Evolutionary conservation across 352 stramenopile genomes (phyloP).

Genomic region (Globisporangium barbulae): DNA sequence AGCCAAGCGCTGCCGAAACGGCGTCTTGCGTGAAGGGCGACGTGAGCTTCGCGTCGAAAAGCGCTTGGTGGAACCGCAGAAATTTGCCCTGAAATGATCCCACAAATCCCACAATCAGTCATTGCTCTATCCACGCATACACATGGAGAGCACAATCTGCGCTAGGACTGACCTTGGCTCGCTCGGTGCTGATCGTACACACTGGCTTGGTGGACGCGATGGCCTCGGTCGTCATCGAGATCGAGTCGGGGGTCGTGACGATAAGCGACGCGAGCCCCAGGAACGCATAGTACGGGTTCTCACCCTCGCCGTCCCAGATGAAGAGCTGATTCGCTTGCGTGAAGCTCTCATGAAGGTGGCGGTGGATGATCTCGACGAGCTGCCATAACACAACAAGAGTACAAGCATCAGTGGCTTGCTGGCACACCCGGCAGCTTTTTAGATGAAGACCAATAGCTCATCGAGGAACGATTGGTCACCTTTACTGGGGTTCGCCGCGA

Average conservation of each 20-base stretch:
- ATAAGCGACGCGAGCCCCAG: conserved; percentile 44
- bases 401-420: neutral
- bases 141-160: neutral
- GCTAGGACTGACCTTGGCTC: conserved; percentile 32
- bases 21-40: conserved; percentile 22
- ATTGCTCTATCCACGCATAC: neutral
- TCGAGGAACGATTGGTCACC: conserved; percentile 11
- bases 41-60: conserved; percentile 31
- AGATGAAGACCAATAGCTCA: neutral
- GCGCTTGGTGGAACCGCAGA: conserved; percentile 40
- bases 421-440: neutral
- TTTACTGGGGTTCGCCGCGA: conserved; percentile 53
- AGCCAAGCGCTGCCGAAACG: conserved; percentile 11
- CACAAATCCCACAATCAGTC: neutral
- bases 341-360: conserved; percentile 20
- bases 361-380: conserved; percentile 37
- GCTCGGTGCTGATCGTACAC: conserved; percentile 42
- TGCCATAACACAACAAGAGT: conserved; percentile 7
- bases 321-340: conserved; percentile 28
- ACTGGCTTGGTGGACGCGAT: conserved; percentile 52
- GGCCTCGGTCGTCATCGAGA: conserved; percentile 82
- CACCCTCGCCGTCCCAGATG: conserved; percentile 48
- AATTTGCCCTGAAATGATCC: conserved; percentile 46
- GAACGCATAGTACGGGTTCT: conserved; percentile 66
- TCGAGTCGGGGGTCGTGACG: conserved; percentile 72